Evolutionary conservation across 129 eudicot genomes (phyloP).

Genomic region (Escallonia herrerae): DNA sequence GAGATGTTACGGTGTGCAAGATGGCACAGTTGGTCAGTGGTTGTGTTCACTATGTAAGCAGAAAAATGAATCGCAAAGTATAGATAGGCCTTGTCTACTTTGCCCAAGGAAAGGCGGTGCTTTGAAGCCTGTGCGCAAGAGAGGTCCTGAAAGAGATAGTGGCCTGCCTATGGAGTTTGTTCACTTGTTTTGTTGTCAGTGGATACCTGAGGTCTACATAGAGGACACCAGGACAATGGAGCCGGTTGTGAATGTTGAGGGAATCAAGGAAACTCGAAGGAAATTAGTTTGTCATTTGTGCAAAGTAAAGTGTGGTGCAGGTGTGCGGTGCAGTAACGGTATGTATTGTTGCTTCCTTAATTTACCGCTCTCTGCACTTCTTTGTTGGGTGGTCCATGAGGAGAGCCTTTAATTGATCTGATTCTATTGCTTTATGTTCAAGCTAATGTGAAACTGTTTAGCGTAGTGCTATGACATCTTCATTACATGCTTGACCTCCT

Average conservation of each 20-base stretch:
- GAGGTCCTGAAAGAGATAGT: conserved; percentile 32
- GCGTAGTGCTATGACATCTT: conserved; percentile 8
- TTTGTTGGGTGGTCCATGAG: conserved; percentile 18
- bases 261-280: conserved; percentile 59
- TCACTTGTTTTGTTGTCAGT: conserved; percentile 91
- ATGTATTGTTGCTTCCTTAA: conserved; percentile 46
- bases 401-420: conserved; percentile 8
- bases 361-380: conserved; percentile 16
- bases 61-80: conserved; percentile 23
- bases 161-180: conserved; percentile 45
- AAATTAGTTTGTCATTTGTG: conserved; percentile 78
- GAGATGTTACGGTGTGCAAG: conserved; percentile 93
- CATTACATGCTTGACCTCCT: neutral
- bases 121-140: conserved; percentile 40
- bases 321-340: conserved; percentile 97
- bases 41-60: conserved; percentile 85
- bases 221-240: conserved; percentile 87
- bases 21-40: conserved; percentile 58
- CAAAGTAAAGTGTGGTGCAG: conserved; percentile 88
- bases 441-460: neutral
- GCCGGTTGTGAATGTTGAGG: conserved; percentile 72
- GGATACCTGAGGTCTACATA: conserved; percentile 92
- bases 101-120: conserved; percentile 85
- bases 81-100: conserved; percentile 60
- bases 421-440: neutral